Evolutionary conservation across 192 early-diverging fungal species (phyloP).

Genomic region (Backusella australiensis): DNA sequence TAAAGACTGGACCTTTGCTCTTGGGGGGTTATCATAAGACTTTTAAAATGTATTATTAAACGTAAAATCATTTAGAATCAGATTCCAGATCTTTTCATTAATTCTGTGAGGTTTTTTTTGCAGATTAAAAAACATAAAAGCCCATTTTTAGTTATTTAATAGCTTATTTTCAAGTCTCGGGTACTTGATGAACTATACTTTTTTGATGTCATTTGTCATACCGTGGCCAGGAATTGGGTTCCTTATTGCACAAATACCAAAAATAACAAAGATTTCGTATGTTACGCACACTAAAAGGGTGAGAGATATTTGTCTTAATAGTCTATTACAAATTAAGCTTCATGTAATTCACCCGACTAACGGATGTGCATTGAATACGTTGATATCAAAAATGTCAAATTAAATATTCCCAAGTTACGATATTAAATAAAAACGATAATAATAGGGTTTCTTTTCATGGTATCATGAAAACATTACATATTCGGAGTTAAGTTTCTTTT

Average conservation of each 20-base stretch:
- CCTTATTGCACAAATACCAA: background rate
- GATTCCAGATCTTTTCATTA: background rate
- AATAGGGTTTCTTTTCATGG: background rate
- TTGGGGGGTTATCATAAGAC: no score
- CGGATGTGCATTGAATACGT: no score
- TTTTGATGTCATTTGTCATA: constrained; percentile 3
- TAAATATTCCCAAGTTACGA: background rate
- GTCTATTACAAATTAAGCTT: background rate
- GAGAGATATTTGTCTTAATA: background rate
- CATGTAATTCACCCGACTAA: background rate
- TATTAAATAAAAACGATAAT: background rate
- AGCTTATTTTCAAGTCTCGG: background rate
- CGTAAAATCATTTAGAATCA: background rate
- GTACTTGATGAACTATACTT: background rate
- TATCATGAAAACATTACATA: background rate
- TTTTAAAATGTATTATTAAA: no score
- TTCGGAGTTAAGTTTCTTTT: background rate
- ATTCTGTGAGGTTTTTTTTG: background rate
- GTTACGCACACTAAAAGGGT: background rate
- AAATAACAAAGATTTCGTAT: background rate
- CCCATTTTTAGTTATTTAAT: background rate
- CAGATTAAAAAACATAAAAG: background rate
- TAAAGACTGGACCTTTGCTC: no score
- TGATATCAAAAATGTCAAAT: background rate
- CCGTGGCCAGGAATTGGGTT: background rate